Base-by-base conservation (phyloP, 495 filamentous ascomycete genomes). In the Talaromyces ruber region DNA sequence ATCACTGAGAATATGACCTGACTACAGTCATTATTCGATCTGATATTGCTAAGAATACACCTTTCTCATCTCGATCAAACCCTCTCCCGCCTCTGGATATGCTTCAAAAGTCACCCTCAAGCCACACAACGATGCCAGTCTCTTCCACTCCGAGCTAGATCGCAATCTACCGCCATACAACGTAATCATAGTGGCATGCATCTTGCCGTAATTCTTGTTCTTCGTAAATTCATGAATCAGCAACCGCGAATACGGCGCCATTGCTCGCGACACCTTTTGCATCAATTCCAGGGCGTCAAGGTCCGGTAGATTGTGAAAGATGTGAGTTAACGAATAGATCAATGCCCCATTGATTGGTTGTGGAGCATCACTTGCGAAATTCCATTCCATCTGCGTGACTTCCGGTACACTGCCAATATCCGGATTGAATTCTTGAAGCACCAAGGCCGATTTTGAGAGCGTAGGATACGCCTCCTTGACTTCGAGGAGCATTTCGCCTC, bases 401-500 rank as follows among this genome's bases (percentile, higher is more conserved):
- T 66, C 70, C 1, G 70, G 64, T 12, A 75, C 58, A 25, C 61
- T 58, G 9, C 65, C 65, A 28, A 77, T 68, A 9, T 69, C 70
- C 0, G 68, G 59, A 24, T 76, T 75, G 64, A 75, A 77, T 26
- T 81, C 71, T 64, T 85, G 79, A 6, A 85, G 67, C 4, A 86
- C 67, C 6, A 84, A 67, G 11, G 72, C 67, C 2, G 74, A 72
- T 0, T 68, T 58, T 0, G 65, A n/a, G 6, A 78, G 67, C 12
- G 72, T 65, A 0, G 81, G 82, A 58, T 73, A 74, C 0, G 71
- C 70, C 3, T 67, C 60, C 32, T 71, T 71, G 60, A 85, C 76
- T 37, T 74, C 73, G 0, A 76, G 67, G 0, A 84, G 70, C 45
- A 85, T 73, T 43, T 84, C 76, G 0, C 84, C 84, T 4, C 73